A percentile compares a stretch with the other conserved stretches of the same genome.
These are phyloP conservation scores for Fusarium praegraminearum DNA, from an alignment of 2,329 filamentous ascomycete species.

Conservation along the genomic window DNA sequence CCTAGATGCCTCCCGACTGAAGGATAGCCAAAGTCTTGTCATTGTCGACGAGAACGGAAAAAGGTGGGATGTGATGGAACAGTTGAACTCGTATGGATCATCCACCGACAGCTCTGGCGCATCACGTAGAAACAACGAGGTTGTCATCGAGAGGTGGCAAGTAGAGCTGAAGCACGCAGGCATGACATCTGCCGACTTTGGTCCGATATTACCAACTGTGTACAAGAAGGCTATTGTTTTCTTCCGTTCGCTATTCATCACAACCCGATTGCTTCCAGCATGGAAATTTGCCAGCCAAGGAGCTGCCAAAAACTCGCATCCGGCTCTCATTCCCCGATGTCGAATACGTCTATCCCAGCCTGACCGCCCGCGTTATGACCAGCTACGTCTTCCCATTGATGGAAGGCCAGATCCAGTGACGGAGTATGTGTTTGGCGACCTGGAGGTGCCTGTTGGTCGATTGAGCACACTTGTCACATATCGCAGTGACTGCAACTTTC, in stretches of 20 bases:
- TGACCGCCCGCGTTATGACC: conserved; percentile 70
- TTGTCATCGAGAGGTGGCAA: conserved; percentile 91
- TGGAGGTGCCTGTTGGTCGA: conserved; percentile 87
- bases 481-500: conserved; percentile 89
- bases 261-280: conserved; percentile 83
- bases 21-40: conserved; percentile 87
- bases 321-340: conserved; percentile 79
- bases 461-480: conserved; percentile 86
- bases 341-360: conserved; percentile 76
- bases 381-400: conserved; percentile 63
- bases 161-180: conserved; percentile 75
- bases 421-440: conserved; percentile 82
- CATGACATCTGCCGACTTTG: conserved; percentile 68
- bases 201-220: conserved; percentile 78
- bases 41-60: conserved; percentile 90
- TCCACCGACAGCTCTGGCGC: conserved; percentile 61
- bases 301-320: conserved; percentile 76
- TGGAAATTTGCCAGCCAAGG: conserved; percentile 85
- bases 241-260: conserved; percentile 88
- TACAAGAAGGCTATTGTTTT: conserved; percentile 98
- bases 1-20: conserved; percentile 82
- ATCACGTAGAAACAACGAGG: conserved; percentile 70
- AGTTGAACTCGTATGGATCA: conserved; percentile 74
- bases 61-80: conserved; percentile 90
- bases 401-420: conserved; percentile 65